These are phyloP conservation scores for Fraxinus albicans DNA, from an alignment of 305 asterid species.

Conservation along the genomic window DNA sequence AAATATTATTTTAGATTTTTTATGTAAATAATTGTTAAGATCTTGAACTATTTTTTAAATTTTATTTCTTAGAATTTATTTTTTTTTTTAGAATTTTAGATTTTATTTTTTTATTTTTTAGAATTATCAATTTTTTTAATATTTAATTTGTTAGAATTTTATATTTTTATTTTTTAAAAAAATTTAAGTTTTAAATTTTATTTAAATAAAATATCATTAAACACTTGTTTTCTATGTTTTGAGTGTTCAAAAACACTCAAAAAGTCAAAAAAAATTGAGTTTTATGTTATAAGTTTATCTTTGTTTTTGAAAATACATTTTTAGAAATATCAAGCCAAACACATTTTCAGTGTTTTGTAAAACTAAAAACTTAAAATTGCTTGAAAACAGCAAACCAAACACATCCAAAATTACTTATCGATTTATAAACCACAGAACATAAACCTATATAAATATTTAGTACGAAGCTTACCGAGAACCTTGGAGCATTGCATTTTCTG, in stretches of 20 bases:
- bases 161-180: too few species aligned
- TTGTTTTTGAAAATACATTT: neutral
- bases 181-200: too few species aligned
- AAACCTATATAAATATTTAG: slow-evolving; percentile 9
- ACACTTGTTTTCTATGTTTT: neutral
- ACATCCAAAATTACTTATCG: neutral
- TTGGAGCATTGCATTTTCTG: slow-evolving; percentile 79
- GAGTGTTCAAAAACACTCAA: neutral
- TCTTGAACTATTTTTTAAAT: neutral
- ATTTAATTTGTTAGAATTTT: too few species aligned
- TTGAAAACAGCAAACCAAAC: neutral
- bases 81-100: too few species aligned
- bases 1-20: too few species aligned
- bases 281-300: neutral
- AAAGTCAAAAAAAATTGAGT: neutral
- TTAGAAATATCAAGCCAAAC: neutral
- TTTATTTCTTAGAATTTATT: too few species aligned
- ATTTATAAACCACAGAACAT: neutral
- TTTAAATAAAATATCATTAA: too few species aligned
- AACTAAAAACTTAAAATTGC: neutral
- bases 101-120: too few species aligned
- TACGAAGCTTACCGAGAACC: slow-evolving; percentile 61
- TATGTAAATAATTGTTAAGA: neutral
- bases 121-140: neutral
- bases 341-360: neutral